Conservation (phyloP, 805 yeast genomes). For the Teunomyces kruisii region DNA sequence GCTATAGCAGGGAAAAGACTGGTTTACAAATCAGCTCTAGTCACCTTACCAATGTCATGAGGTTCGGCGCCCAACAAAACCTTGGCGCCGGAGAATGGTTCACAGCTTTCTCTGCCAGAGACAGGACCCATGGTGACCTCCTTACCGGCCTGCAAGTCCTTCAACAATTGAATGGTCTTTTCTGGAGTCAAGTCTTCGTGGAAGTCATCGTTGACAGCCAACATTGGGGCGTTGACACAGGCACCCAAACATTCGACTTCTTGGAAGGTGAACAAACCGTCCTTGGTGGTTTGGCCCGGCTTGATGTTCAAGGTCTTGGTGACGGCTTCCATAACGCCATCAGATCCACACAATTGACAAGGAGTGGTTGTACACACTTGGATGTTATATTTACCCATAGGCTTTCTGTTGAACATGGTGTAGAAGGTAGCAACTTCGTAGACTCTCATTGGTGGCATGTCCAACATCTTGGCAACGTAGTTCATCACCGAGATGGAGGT, state of each 20-base stretch:
- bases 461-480: conserved; percentile 79
- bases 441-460: conserved; percentile 93
- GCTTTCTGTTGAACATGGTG: conserved; percentile 85
- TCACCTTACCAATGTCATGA: conserved; percentile 63
- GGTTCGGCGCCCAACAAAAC: conserved; percentile 63
- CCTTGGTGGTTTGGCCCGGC: conserved; percentile 77
- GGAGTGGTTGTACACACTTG: conserved; percentile 91
- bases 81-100: conserved; percentile 71
- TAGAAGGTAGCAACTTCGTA: conserved; percentile 91
- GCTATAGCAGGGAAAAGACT: background rate
- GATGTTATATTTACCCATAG: conserved; percentile 80
- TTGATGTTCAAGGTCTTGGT: conserved; percentile 57
- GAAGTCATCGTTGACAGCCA: conserved; percentile 79
- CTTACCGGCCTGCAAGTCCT: conserved; percentile 63
- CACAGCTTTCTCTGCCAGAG: conserved; percentile 67
- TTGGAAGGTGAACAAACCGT: conserved; percentile 74
- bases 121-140: conserved; percentile 68
- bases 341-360: conserved; percentile 82
- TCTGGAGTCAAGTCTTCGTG: conserved; percentile 79
- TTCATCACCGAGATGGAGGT: conserved; percentile 87
- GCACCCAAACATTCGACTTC: conserved; percentile 94
- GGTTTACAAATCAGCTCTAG: conserved; percentile 67
- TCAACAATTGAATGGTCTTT: conserved; percentile 58
- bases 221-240: conserved; percentile 88
- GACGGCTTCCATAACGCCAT: conserved; percentile 72